A percentile compares a stretch with the other conserved stretches of the same genome.
Conservation (phyloP, 2,329 filamentous ascomycete genomes). For the Thyridium curvatum region DNA sequence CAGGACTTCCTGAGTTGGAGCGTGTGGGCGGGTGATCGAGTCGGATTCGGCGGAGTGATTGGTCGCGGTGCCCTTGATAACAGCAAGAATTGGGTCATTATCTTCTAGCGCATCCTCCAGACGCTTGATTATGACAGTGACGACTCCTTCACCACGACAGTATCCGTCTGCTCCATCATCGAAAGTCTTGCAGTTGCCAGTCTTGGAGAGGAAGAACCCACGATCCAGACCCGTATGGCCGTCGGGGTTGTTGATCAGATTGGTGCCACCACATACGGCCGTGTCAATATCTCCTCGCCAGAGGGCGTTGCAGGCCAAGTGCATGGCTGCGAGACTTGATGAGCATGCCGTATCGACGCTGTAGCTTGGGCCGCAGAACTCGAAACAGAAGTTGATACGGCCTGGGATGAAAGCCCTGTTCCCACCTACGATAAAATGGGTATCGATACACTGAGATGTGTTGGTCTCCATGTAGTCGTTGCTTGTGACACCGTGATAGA, state of each 20-base stretch:
- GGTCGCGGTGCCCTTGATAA: constrained; percentile 56
- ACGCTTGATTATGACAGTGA: constrained; percentile 40
- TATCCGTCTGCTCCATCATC: constrained; percentile 58
- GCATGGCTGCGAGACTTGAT: constrained; percentile 26
- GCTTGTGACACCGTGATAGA: constrained; percentile 70
- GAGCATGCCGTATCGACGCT: constrained; percentile 35
- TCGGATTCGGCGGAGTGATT: constrained; percentile 67
- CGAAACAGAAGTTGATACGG: constrained; percentile 38
- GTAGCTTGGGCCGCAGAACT: constrained; percentile 29
- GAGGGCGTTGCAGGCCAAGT: constrained; percentile 59
- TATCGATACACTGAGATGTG: constrained; percentile 58
- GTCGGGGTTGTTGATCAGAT: constrained; percentile 61
- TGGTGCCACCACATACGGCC: constrained; percentile 59
- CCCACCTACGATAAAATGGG: constrained; percentile 47
- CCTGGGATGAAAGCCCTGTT: constrained; percentile 44
- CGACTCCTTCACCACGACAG: constrained; percentile 44
- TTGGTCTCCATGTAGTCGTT: constrained; percentile 77
- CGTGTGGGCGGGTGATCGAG: constrained; percentile 68
- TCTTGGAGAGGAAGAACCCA: constrained; percentile 56
- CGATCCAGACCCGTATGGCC: constrained; percentile 57
- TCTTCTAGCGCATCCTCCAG: constrained; percentile 42
- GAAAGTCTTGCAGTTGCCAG: constrained; percentile 43
- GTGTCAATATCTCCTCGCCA: constrained; percentile 61
- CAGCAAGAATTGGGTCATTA: constrained; percentile 59
- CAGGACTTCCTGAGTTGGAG: constrained; percentile 53